Evolutionary conservation across 2,329 filamentous ascomycete genomes (phyloP).

Genomic region (Cryphonectria naterciae): DNA sequence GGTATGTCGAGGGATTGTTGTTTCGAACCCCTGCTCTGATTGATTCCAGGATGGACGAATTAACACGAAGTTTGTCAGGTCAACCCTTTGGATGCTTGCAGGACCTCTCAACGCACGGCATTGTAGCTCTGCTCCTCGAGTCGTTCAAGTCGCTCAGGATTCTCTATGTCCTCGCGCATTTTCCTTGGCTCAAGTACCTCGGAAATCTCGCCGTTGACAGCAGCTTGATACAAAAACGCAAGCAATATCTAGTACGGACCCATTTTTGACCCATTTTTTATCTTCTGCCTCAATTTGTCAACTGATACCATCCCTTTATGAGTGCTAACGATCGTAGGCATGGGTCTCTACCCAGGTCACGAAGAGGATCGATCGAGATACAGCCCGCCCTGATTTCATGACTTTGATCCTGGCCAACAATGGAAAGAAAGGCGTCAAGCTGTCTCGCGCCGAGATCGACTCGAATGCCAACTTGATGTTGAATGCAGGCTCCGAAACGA

Average conservation of each 20-base stretch:
- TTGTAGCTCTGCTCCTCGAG: background rate
- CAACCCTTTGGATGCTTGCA: slow-evolving; percentile 2
- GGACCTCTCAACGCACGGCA: background rate
- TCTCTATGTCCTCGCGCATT: background rate
- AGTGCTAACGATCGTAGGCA: background rate
- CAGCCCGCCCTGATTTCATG: slow-evolving; percentile 4
- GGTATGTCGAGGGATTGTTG: background rate
- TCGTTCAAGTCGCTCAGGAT: background rate
- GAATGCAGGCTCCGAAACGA: background rate
- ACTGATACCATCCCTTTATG: background rate
- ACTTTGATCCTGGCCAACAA: slow-evolving; percentile 1
- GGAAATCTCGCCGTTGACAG: background rate
- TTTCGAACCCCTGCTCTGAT: background rate
- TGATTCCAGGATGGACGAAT: background rate
- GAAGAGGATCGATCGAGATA: background rate
- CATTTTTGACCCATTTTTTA: background rate
- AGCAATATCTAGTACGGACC: background rate
- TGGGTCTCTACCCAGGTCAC: background rate
- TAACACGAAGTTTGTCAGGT: background rate
- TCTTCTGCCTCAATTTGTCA: too few relatives aligned
- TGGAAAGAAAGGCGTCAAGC: background rate
- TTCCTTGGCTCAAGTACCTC: background rate
- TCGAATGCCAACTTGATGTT: background rate
- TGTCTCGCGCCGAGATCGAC: background rate
- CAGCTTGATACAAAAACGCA: background rate